These are phyloP conservation scores for Akanthomyces muscarius DNA, from an alignment of 2,329 filamentous ascomycete species.

Conservation along the genomic window DNA sequence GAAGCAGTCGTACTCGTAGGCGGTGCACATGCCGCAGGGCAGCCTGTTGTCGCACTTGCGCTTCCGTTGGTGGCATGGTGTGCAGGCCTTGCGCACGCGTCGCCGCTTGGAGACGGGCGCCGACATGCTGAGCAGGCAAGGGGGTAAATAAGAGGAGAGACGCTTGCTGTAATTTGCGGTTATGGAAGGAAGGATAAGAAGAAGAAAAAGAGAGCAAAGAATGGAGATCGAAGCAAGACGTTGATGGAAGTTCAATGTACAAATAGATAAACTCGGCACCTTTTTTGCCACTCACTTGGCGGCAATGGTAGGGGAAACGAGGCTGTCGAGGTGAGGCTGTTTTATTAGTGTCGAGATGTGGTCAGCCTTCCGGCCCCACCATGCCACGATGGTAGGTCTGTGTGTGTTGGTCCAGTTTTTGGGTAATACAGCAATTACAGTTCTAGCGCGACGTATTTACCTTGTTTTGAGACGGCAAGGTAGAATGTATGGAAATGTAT, in stretches of 20 bases:
- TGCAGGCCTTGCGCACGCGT: constrained; percentile 24
- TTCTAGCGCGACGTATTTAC: too few relatives aligned
- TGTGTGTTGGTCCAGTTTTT: not conserved
- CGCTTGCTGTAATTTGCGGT: too few relatives aligned
- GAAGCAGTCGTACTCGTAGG: constrained; percentile 24
- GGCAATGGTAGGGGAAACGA: not conserved
- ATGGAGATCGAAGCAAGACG: too few relatives aligned
- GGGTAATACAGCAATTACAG: too few relatives aligned
- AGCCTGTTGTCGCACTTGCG: constrained; percentile 24
- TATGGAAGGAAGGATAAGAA: too few relatives aligned
- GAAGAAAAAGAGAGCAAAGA: too few relatives aligned
- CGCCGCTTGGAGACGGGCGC: constrained; percentile 19
- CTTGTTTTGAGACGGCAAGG: too few relatives aligned
- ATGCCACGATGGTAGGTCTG: not conserved
- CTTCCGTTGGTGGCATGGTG: constrained; percentile 25
- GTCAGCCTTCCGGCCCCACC: not conserved
- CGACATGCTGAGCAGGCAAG: constrained; percentile 15
- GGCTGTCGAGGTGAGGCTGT: not conserved
- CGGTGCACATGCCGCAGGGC: constrained; percentile 23
- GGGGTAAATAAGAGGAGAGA: not conserved
- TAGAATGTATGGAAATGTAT: too few relatives aligned
- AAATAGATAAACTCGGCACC: too few relatives aligned
- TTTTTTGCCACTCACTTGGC: too few relatives aligned
- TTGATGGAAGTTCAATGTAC: too few relatives aligned
- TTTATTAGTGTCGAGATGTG: not conserved